Base-by-base conservation (phyloP, 768 basidiomycete genomes). In the Tulasnella sp. region DNA sequence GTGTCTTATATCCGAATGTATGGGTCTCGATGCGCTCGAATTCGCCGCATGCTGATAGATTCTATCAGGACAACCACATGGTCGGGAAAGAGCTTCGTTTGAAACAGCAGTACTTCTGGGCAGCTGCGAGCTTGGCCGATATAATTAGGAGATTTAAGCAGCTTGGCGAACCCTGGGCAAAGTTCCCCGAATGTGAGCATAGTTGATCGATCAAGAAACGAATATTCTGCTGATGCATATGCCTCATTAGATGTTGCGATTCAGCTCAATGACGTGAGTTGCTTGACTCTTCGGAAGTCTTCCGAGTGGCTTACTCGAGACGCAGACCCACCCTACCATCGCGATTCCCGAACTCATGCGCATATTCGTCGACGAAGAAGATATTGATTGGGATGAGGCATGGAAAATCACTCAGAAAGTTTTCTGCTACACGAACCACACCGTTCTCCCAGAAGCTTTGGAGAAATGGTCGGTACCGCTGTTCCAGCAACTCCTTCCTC, bases 381-480 rank as follows among this genome's bases (percentile, higher is more conserved):
- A 96, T 46, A 82, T 96, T 29, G 81, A 85, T 2, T 99, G 95
- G 93, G 89, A 90, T 80, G 81, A 84, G 20, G 96, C 98, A 5
- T 99, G 98, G 98, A 84, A 87, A 32, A 94, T 99, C 81, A 91
- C 92, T 70, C 94, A 90, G 75, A 92, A 92, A 83, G 95, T 93
- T 3, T 96, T 98, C 86, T 95, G 93, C 85, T 99, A 95, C 86
- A 98, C 96, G 10, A 98, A 97, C 83, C 96, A 95, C 84, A 95
- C 94, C 9, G 96, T 99, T 42, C 87, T 98, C 44, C 93, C 95
- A 35, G 94, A 81, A 90, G 88, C 81, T 40, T 39, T 78, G 16
- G 77, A 78, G 86, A 98, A 94, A 85, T 99, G 98, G 98, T 88
- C 94, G 6, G 92, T 99, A 57, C 90, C 93, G 20, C 85, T 99